These are phyloP conservation scores for Sarcodon sp. DNA, from an alignment of 768 basidiomycete species.

Conservation along the genomic window DNA sequence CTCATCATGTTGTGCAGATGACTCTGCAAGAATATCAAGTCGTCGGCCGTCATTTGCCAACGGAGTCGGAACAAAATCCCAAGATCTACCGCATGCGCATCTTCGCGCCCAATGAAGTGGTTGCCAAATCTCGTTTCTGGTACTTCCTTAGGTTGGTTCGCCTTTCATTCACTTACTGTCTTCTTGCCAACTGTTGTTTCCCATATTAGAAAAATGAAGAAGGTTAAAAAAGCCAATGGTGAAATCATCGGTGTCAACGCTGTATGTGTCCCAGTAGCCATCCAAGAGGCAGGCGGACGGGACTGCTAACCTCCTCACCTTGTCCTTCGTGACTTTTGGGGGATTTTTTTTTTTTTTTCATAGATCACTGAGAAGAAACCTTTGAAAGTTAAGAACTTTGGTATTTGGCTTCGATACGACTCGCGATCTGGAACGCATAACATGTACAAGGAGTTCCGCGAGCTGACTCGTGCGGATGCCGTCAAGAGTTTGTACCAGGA, in stretches of 20 bases:
- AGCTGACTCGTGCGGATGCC: constrained; percentile 86
- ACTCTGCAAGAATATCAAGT: constrained; percentile 88
- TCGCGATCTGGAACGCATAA: constrained; percentile 99
- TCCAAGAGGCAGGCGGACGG: constrained; percentile 83
- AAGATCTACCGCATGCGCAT: constrained; percentile 99
- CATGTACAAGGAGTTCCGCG: constrained; percentile 99
- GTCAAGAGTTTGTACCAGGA: constrained; percentile 98
- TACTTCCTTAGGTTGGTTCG: constrained; percentile 80
- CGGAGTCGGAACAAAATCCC: constrained; percentile 83
- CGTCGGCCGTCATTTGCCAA: constrained; percentile 94
- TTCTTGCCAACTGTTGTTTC: background rate
- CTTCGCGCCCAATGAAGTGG: constrained; percentile 96
- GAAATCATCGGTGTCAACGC: constrained; percentile 98
- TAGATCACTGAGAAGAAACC: constrained; percentile 99
- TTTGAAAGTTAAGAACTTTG: constrained; percentile 98
- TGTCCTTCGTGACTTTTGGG: constrained; percentile 8
- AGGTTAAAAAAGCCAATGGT: constrained; percentile 98
- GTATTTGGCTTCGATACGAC: constrained; percentile 99
- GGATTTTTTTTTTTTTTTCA: constrained; percentile 16
- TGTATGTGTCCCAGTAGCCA: constrained; percentile 69
- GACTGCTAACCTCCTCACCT: constrained; percentile 21
- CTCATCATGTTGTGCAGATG: constrained; percentile 34
- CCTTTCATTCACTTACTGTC: background rate
- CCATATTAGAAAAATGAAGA: constrained; percentile 72
- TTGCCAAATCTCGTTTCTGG: constrained; percentile 99